phyloP scores from a whole-genome alignment of 331 rosid species.

The Ulmus americana region DNA sequence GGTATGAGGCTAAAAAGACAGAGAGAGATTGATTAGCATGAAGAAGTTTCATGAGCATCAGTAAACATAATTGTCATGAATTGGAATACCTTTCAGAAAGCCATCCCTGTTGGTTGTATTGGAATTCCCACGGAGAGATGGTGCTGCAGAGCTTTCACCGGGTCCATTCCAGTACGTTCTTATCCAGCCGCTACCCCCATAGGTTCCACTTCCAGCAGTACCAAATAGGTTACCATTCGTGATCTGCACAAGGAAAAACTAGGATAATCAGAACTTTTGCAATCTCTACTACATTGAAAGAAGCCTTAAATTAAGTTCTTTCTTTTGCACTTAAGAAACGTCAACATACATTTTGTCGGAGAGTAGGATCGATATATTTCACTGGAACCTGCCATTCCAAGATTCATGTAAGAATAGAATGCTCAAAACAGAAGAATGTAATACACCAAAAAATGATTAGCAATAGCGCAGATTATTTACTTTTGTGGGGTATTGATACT shows the following conservation, averaged over 20 bases:
- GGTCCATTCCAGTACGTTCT: too few species aligned
- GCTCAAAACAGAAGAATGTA: not conserved
- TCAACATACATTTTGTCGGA: constrained; percentile 7
- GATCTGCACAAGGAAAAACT: not conserved
- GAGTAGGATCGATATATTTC: not conserved
- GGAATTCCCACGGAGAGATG: too few species aligned
- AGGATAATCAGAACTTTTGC: not conserved
- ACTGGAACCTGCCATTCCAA: constrained; percentile 10
- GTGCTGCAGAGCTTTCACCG: too few species aligned
- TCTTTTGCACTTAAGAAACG: not conserved
- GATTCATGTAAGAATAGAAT: constrained; percentile 1
- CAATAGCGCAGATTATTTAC: not conserved
- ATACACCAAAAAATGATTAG: not conserved
- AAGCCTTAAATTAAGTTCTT: not conserved
- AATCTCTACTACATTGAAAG: not conserved
- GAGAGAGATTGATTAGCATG: too few species aligned
- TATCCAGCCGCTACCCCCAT: too few species aligned
- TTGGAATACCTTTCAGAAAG: too few species aligned
- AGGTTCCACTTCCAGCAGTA: not conserved
- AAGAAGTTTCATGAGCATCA: too few species aligned
- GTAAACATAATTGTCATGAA: too few species aligned
- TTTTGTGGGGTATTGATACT: not conserved
- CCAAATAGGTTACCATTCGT: not conserved
- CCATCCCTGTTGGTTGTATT: too few species aligned
- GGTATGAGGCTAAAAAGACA: too few species aligned